These are phyloP conservation scores for Rhododendron simsii DNA, from an alignment of 148 eudicot species.

Conservation along the genomic window DNA sequence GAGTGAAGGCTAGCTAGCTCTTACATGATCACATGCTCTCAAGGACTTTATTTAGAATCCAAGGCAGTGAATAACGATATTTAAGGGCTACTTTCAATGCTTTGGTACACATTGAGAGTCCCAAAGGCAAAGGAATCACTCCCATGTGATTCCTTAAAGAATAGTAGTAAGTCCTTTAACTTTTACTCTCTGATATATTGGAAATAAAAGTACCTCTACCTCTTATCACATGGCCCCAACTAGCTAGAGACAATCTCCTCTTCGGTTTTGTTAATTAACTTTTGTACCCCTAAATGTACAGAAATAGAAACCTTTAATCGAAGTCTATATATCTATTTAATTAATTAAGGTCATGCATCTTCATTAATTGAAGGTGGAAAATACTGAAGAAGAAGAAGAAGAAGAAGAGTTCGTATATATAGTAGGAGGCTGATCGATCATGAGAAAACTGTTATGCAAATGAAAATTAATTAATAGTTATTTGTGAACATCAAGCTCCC, in stretches of 20 bases:
- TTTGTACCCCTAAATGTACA: background rate
- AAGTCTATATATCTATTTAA: background rate
- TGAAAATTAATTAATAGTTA: background rate
- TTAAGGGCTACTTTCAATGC: slow-evolving; percentile 16
- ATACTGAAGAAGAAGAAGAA: background rate
- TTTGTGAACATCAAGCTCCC: background rate
- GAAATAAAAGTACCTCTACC: slow-evolving; percentile 9
- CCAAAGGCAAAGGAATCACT: slow-evolving; percentile 25
- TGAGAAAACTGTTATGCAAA: background rate
- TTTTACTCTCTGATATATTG: background rate
- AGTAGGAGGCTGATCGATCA: background rate
- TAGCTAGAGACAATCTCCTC: background rate
- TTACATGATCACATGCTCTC: slow-evolving; percentile 19
- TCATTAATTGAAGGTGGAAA: background rate
- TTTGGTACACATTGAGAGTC: slow-evolving; percentile 15
- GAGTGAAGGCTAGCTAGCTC: background rate
- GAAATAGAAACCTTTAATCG: background rate
- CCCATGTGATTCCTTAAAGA: slow-evolving; percentile 21
- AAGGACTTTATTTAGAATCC: slow-evolving; percentile 33
- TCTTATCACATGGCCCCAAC: slow-evolving; percentile 23
- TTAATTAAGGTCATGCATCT: background rate
- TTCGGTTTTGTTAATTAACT: background rate
- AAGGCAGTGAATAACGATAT: slow-evolving; percentile 19
- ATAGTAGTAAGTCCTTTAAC: slow-evolving; percentile 12
- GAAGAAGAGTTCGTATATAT: background rate